Evolutionary conservation across 495 filamentous ascomycete genomes (phyloP), one percentile per base, ranked within the genome.

Genomic region (Penicillium crystallinum): DNA sequence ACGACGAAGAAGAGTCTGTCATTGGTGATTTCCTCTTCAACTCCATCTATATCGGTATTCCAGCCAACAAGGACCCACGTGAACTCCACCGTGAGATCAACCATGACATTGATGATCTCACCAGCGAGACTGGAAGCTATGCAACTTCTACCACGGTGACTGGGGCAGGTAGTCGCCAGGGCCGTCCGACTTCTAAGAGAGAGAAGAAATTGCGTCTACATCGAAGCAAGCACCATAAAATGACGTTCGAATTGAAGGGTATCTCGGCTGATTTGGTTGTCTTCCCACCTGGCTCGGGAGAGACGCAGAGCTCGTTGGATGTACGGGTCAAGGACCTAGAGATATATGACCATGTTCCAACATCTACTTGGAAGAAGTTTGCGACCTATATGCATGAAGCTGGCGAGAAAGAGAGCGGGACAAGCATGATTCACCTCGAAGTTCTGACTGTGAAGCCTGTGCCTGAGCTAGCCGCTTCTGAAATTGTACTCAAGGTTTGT

Each of bases 321-420:
- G 72, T 97, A 14, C 80, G 88, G 2, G 77, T 97, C 10, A 75
- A 78, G 31, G 87, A 97, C 47, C 69, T 97, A 9, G 91, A 96
- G 51, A 84, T 99, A 21, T 95, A 93, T 55, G 95, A 99, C 67
- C 89, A 96, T 64, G 80, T 97, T 1, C 88, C 91, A 2, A 93
- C 90, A 1, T 97, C 93, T 8, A 97, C 92, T 1, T 99, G 95
- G 95, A 93, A 89, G 69, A 97, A 96, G 62, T 97, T 99, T 65
- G 87, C 88, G 33, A 97, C 90, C 0, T 96, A 95, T 61, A 90
- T 95, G 76, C 81, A 84, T 38, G 90, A 96, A 65, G 86, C 83
- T 6, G 90, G 89, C 7, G 83, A 88, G 53, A 81, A 92, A 19
- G 89, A 97, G 69, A 88, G 84, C 61, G 84, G 85, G 14, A 87